A percentile compares a stretch with the other conserved stretches of the same genome.
phyloP scores from a whole-genome alignment of 495 filamentous ascomycete genomes.

The Paragyromitra xinjiangensis region DNA sequence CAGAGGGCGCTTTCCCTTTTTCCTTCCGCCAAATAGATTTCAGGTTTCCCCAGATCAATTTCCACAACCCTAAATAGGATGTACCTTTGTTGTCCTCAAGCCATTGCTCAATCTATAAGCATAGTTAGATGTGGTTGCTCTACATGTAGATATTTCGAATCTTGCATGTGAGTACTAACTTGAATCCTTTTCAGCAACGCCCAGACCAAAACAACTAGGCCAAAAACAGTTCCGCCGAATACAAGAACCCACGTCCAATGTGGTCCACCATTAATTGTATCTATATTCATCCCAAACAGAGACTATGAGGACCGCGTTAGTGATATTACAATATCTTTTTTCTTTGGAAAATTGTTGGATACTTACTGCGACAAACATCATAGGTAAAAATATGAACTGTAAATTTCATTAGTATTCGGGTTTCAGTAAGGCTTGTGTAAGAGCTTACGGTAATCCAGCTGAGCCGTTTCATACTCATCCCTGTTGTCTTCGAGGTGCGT shows the following conservation, averaged over 20 bases:
- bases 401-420: constrained; percentile 4
- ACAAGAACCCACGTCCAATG: constrained; percentile 57
- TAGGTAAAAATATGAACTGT: constrained; percentile 58
- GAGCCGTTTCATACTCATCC: constrained; percentile 57
- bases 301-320: constrained; percentile 37
- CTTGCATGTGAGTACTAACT: background rate
- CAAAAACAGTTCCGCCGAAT: constrained; percentile 31
- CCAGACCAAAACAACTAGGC: constrained; percentile 50
- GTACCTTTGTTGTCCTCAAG: background rate
- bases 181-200: constrained; percentile 45
- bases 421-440: background rate
- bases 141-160: background rate
- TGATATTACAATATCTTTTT: background rate
- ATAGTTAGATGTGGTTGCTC: background rate
- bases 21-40: background rate
- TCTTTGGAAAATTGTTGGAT: background rate
- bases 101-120: background rate
- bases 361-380: constrained; percentile 57
- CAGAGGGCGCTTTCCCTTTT: background rate
- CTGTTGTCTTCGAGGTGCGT: constrained; percentile 16
- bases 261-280: constrained; percentile 50
- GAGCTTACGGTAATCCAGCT: constrained; percentile 58
- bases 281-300: constrained; percentile 58
- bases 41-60: no score
- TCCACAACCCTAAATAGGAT: background rate